Evolutionary conservation across 345 rosid genomes (phyloP).

Genomic region (Citrus mangshanensis): DNA sequence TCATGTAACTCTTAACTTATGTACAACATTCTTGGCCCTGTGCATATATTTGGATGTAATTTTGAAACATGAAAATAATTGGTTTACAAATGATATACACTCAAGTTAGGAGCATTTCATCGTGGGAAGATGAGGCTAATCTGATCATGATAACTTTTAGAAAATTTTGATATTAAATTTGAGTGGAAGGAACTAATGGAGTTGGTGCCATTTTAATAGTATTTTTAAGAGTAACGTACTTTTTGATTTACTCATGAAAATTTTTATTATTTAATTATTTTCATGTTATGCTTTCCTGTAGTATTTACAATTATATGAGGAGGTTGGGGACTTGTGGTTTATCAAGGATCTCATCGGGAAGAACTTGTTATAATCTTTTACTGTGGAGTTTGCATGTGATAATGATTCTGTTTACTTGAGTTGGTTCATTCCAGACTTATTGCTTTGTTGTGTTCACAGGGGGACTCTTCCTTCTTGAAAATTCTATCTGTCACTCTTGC

Average conservation of each 20-base stretch:
- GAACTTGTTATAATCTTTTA: background rate
- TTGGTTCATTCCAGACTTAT: conserved; percentile 4
- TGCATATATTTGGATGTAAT: background rate
- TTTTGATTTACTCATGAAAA: background rate
- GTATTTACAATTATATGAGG: background rate
- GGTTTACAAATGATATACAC: background rate
- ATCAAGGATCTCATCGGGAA: background rate
- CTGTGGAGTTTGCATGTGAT: background rate
- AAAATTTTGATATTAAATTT: background rate
- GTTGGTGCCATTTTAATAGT: background rate
- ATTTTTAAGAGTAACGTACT: background rate
- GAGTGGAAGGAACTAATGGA: background rate
- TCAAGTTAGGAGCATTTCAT: background rate
- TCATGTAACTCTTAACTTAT: background rate
- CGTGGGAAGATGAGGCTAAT: background rate
- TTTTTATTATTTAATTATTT: background rate
- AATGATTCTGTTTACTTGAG: conserved; percentile 1
- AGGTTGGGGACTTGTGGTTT: background rate
- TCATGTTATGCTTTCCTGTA: background rate
- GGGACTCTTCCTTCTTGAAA: conserved; percentile 47
- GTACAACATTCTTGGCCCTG: background rate
- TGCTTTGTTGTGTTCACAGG: conserved; percentile 41
- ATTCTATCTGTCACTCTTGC: conserved; percentile 49
- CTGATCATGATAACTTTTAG: background rate
- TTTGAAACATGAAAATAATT: background rate